phyloP scores from a whole-genome alignment of 1,139 yeast species.

The Pichia kudriavzevii region DNA sequence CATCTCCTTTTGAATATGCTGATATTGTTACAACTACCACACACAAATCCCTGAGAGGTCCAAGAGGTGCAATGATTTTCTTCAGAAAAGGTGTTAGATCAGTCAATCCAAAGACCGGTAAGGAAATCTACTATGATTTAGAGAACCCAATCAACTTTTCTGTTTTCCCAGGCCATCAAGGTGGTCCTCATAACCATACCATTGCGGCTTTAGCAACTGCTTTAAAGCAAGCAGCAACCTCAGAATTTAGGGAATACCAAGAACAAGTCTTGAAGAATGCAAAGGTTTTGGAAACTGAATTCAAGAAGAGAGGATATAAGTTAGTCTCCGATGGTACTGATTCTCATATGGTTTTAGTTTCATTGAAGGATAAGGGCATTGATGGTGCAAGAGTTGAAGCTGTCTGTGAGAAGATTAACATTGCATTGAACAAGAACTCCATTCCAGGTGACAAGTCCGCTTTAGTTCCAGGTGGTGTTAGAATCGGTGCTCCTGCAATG shows the following conservation, averaged over 20 bases:
- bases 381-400: slow-evolving; percentile 98
- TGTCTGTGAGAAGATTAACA: slow-evolving; percentile 88
- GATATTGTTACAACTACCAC: slow-evolving; percentile 98
- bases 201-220: slow-evolving; percentile 97
- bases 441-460: slow-evolving; percentile 99
- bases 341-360: slow-evolving; percentile 90
- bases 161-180: slow-evolving; percentile 99
- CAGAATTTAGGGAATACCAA: slow-evolving; percentile 90
- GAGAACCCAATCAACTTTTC: slow-evolving; percentile 95
- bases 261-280: slow-evolving; percentile 84
- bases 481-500: slow-evolving; percentile 99
- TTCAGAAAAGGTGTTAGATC: slow-evolving; percentile 95
- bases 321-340: slow-evolving; percentile 94
- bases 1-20: slow-evolving; percentile 92
- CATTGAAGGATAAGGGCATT: slow-evolving; percentile 79
- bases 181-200: slow-evolving; percentile 99
- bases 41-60: slow-evolving; percentile 97
- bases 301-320: slow-evolving; percentile 63
- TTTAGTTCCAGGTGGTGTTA: slow-evolving; percentile 93
- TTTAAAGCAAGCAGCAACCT: slow-evolving; percentile 85
- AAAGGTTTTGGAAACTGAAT: slow-evolving; percentile 69
- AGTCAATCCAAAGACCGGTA: slow-evolving; percentile 84
- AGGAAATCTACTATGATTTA: slow-evolving; percentile 79
- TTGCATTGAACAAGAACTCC: slow-evolving; percentile 94
- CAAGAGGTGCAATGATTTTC: slow-evolving; percentile 98